Percentiles rank a stretch among this genome's conserved stretches.
phyloP scores from a whole-genome alignment of 2,329 filamentous ascomycete species.

The Hypocreales sp. region DNA sequence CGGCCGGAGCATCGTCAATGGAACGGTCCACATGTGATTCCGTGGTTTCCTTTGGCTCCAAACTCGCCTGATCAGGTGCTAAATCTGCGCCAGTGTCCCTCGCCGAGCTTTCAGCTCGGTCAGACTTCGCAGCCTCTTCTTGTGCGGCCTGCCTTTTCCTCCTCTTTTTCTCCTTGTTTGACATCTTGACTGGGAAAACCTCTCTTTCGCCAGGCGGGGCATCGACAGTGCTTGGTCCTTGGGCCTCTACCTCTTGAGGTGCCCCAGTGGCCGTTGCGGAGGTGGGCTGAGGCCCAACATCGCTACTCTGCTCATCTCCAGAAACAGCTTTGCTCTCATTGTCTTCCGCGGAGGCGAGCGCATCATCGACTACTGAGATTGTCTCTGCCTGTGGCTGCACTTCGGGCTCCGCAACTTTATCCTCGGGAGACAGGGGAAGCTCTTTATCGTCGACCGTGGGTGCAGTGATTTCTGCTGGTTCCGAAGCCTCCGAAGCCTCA shows the following conservation, averaged over 20 bases:
- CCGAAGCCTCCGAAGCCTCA: background rate
- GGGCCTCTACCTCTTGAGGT: too few relatives aligned
- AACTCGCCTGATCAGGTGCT: background rate
- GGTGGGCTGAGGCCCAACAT: too few relatives aligned
- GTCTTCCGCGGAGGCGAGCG: background rate
- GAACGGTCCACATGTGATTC: conserved; percentile 2
- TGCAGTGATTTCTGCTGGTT: background rate
- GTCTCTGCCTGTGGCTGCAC: background rate
- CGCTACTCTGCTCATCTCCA: background rate
- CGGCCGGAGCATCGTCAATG: background rate
- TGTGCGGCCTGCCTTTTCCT: conserved; percentile 14
- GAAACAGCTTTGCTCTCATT: background rate
- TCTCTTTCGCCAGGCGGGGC: conserved; percentile 1
- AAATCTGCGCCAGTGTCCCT: background rate
- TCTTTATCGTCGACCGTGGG: background rate
- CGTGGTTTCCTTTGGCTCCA: background rate
- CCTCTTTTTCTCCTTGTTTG: conserved; percentile 20
- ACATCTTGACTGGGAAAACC: conserved; percentile 10
- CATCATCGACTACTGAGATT: background rate
- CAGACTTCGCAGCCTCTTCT: conserved; percentile 7
- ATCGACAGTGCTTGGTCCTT: background rate
- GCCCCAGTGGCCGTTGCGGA: too few relatives aligned
- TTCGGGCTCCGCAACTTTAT: background rate
- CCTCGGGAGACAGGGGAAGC: background rate
- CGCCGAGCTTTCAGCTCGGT: background rate